Evolutionary conservation across 305 asterid genomes (phyloP).

Genomic region (Solanum hybrid): DNA sequence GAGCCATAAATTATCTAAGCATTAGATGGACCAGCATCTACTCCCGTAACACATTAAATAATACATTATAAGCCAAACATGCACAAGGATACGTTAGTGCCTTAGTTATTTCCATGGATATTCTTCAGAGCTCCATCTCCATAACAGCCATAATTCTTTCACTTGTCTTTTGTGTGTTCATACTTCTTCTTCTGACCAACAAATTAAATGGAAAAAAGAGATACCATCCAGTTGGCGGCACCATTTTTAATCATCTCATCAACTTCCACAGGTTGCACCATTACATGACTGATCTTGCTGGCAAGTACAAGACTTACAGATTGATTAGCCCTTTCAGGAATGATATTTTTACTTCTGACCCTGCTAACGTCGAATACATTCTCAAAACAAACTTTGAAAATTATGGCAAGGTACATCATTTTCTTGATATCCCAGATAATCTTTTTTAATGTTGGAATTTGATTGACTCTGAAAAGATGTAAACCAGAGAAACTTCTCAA

Average conservation of each 20-base stretch:
- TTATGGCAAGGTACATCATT: conserved; percentile 47
- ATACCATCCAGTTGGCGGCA: conserved; percentile 48
- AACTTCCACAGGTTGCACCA: conserved; percentile 27
- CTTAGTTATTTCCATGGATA: background rate
- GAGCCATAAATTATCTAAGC: background rate
- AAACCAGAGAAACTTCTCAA: background rate
- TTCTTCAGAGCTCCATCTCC: background rate
- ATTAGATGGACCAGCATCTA: background rate
- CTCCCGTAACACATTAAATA: background rate
- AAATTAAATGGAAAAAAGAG: conserved; percentile 12
- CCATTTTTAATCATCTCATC: conserved; percentile 13
- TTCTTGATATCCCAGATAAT: background rate
- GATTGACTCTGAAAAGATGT: background rate
- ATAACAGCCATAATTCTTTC: background rate
- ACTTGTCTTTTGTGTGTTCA: background rate
- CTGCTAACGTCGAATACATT: conserved; percentile 51
- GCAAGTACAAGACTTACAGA: conserved; percentile 39
- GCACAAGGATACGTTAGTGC: background rate
- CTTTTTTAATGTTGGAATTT: background rate
- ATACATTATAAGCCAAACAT: background rate
- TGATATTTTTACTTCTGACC: conserved; percentile 54
- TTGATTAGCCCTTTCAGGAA: conserved; percentile 30
- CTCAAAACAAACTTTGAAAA: conserved; percentile 59
- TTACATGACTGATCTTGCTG: conserved; percentile 35
- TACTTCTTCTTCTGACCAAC: background rate